These are phyloP conservation scores for Globisporangium splendens DNA, from an alignment of 352 stramenopile species.

Conservation along the genomic window DNA sequence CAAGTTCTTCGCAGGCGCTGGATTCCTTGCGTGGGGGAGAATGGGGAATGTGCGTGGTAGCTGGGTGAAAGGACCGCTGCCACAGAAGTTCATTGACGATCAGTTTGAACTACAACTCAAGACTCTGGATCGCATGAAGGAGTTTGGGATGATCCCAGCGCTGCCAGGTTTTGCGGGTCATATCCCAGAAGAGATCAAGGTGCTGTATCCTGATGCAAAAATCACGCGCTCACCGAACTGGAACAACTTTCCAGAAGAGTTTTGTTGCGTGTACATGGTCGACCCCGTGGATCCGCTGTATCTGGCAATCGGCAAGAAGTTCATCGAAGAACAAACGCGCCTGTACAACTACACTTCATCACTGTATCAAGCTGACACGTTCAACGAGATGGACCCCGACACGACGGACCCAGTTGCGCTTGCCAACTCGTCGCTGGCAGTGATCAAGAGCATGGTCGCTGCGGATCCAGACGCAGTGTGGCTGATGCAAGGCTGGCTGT, in stretches of 20 bases:
- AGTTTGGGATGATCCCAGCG: constrained; percentile 87
- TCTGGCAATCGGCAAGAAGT: constrained; percentile 68
- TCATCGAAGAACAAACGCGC: constrained; percentile 61
- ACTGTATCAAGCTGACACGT: constrained; percentile 79
- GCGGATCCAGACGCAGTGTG: constrained; percentile 73
- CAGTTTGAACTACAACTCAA: constrained; percentile 74
- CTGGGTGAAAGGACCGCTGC: constrained; percentile 80
- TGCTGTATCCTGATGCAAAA: constrained; percentile 66
- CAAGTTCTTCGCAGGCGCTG: constrained; percentile 88
- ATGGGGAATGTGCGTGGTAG: constrained; percentile 88
- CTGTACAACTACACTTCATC: constrained; percentile 76
- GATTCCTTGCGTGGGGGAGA: constrained; percentile 87
- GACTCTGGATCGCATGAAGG: constrained; percentile 82
- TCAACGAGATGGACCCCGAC: constrained; percentile 81
- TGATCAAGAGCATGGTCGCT: constrained; percentile 71
- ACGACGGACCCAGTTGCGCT: constrained; percentile 49
- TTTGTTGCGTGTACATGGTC: constrained; percentile 83
- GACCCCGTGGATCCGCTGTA: constrained; percentile 82
- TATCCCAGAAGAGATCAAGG: constrained; percentile 79
- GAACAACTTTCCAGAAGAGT: constrained; percentile 75
- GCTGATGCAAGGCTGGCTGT: constrained; percentile 85
- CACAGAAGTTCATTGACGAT: constrained; percentile 79
- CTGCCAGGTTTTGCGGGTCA: constrained; percentile 89
- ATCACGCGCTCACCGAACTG: constrained; percentile 81
- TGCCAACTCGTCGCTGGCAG: constrained; percentile 48